A percentile compares a stretch with the other conserved stretches of the same genome.
phyloP scores from a whole-genome alignment of 2,329 filamentous ascomycete genomes.

The Colletotrichum costaricense region DNA sequence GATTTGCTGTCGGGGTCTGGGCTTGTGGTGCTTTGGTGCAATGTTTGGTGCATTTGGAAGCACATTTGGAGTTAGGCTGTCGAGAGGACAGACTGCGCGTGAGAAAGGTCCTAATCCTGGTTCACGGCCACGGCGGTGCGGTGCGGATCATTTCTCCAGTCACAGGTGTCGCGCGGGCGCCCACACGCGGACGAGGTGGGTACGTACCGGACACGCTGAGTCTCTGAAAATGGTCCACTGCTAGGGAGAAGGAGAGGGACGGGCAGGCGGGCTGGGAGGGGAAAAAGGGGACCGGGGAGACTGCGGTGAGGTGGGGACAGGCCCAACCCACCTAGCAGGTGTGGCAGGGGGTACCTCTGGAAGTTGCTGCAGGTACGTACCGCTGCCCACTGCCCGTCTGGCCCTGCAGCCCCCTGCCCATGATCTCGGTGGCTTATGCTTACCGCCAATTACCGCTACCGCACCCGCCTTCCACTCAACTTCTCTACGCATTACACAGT shows the following conservation, averaged over 20 bases:
- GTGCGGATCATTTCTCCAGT: constrained; percentile 31
- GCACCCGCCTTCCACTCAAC: background rate
- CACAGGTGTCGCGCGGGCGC: constrained; percentile 13
- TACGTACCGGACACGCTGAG: background rate
- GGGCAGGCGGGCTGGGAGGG: background rate
- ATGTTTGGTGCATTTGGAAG: constrained; percentile 10
- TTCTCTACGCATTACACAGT: too few species aligned
- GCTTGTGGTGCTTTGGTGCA: constrained; percentile 12
- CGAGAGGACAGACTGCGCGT: constrained; percentile 3
- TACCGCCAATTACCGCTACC: constrained; percentile 13
- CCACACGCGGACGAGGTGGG: constrained; percentile 13
- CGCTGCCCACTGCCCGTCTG: background rate
- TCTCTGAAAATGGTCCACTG: too few species aligned
- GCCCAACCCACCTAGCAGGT: too few species aligned
- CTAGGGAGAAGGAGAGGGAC: background rate
- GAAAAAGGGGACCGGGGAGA: background rate
- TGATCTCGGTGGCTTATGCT: constrained; percentile 2
- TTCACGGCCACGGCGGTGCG: background rate
- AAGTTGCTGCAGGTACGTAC: background rate
- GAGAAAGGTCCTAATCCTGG: constrained; percentile 1
- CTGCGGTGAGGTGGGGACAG: background rate
- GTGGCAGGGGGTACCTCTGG: too few species aligned
- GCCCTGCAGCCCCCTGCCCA: background rate
- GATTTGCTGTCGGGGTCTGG: constrained; percentile 25
- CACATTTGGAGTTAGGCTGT: constrained; percentile 6